Evolutionary conservation across 345 rosid genomes (phyloP).

Genomic region (Hypericum perforatum): DNA sequence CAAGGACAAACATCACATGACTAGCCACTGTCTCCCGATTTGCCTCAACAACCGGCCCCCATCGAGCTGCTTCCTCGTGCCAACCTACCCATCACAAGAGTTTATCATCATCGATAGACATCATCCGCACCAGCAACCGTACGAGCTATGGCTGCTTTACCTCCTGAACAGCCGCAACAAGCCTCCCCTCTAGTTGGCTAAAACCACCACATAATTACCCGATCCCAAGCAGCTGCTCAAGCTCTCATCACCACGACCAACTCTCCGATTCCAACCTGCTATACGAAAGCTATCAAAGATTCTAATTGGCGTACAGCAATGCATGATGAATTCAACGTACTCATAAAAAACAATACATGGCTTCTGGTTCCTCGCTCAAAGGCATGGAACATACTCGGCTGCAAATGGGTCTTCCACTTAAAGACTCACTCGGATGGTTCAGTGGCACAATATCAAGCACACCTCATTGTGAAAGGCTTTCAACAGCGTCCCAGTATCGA

Average conservation of each 20-base stretch:
- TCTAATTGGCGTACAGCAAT: background rate
- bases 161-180: background rate
- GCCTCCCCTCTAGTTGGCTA: too few relatives aligned
- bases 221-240: background rate
- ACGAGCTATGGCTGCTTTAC: background rate
- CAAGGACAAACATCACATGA: too few relatives aligned
- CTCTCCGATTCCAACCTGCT: background rate
- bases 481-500: background rate
- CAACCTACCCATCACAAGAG: background rate
- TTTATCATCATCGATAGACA: background rate
- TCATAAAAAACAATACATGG: conserved; percentile 2
- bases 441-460: background rate
- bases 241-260: background rate
- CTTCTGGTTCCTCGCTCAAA: background rate
- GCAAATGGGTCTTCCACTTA: background rate
- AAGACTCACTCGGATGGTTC: background rate
- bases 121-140: background rate
- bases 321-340: conserved; percentile 1
- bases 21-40: too few relatives aligned
- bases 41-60: too few relatives aligned
- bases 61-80: background rate
- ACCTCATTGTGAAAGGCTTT: background rate
- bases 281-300: background rate
- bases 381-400: background rate
- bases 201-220: background rate